Evolutionary conservation across 2,329 filamentous ascomycete genomes (phyloP).

Genomic region (Arthrinium puccinioides): DNA sequence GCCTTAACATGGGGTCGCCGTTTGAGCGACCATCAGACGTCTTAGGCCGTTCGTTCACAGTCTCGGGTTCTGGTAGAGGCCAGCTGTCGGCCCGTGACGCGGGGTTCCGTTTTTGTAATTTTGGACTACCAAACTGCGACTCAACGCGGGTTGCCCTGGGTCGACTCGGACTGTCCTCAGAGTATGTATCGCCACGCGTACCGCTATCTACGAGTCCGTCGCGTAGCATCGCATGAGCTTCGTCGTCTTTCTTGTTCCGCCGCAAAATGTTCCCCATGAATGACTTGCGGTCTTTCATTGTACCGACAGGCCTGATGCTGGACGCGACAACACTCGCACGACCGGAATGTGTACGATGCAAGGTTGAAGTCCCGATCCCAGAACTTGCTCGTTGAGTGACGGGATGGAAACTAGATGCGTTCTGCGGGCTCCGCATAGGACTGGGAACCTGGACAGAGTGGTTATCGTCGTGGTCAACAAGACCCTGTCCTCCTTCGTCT

Average conservation of each 20-base stretch:
- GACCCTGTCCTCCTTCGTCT: slow-evolving; percentile 45
- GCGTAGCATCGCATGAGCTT: slow-evolving; percentile 45
- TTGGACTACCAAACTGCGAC: slow-evolving; percentile 24
- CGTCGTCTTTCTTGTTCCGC: slow-evolving; percentile 50
- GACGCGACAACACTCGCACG: slow-evolving; percentile 18
- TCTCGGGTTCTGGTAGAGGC: slow-evolving; percentile 36
- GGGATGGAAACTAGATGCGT: slow-evolving; percentile 12
- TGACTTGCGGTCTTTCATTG: slow-evolving; percentile 35
- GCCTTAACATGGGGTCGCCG: slow-evolving; percentile 6
- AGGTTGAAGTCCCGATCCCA: slow-evolving; percentile 19
- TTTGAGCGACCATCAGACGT: slow-evolving; percentile 23
- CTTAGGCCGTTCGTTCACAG: slow-evolving; percentile 16
- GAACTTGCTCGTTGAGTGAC: slow-evolving; percentile 11
- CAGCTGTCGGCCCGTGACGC: slow-evolving; percentile 35
- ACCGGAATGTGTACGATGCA: slow-evolving; percentile 17
- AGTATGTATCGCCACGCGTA: slow-evolving; percentile 52
- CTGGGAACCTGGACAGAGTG: slow-evolving; percentile 21
- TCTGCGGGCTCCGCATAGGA: slow-evolving; percentile 15
- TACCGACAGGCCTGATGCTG: slow-evolving; percentile 10
- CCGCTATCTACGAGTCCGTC: slow-evolving; percentile 46
- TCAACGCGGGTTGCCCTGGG: slow-evolving; percentile 37
- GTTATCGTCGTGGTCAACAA: slow-evolving; percentile 54
- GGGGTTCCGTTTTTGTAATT: slow-evolving; percentile 37
- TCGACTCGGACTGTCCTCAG: slow-evolving; percentile 52
- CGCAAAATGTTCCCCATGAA: slow-evolving; percentile 53